Conservation (phyloP, 1,139 yeast species). For the Hansenula lynferdii region DNA sequence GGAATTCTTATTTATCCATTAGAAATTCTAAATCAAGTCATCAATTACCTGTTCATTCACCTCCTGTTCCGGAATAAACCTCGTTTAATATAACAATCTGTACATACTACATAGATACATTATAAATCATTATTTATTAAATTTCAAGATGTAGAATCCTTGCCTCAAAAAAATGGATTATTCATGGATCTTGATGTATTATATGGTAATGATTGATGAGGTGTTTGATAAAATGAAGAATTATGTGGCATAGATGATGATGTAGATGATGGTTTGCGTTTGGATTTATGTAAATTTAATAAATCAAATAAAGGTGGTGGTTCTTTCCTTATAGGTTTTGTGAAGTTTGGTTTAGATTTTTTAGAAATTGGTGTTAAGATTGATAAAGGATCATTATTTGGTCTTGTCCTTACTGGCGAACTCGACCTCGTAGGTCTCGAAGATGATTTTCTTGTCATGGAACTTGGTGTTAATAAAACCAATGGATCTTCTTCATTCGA, state of each 20-base stretch:
- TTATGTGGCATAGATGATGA: background rate
- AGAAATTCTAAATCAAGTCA: conserved; percentile 30
- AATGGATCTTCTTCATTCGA: background rate
- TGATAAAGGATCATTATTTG: background rate
- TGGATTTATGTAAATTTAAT: background rate
- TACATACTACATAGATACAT: background rate
- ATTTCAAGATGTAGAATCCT: too few relatives aligned
- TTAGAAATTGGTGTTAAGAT: conserved; percentile 1
- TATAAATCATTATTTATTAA: too few relatives aligned
- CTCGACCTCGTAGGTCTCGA: background rate
- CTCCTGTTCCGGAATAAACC: conserved; percentile 32
- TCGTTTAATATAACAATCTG: background rate
- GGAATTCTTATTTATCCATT: conserved; percentile 79
- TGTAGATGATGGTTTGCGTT: background rate
- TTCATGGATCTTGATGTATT: too few relatives aligned
- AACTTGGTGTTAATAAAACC: conserved; percentile 1
- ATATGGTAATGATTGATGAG: background rate
- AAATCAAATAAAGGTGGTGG: background rate
- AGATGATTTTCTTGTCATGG: background rate
- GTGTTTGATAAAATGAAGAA: background rate
- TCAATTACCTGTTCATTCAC: conserved; percentile 27
- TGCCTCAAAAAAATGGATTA: too few relatives aligned
- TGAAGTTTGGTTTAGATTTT: background rate
- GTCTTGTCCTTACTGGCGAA: too few relatives aligned
- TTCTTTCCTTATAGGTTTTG: too few relatives aligned